phyloP scores from a whole-genome alignment of 306 rosid species.

The Casuarina glauca region DNA sequence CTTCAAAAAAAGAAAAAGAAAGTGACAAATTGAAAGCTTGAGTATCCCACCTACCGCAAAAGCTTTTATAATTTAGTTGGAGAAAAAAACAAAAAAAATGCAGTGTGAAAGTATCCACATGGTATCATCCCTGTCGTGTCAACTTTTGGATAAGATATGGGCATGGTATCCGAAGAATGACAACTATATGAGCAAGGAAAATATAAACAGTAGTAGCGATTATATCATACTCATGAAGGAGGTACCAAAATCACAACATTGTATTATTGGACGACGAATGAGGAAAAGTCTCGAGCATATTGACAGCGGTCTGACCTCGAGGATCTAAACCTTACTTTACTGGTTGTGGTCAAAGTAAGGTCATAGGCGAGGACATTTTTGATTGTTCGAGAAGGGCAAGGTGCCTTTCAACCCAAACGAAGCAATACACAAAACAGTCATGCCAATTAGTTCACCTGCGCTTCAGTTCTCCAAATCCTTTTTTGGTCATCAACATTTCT shows the following conservation, averaged over 20 bases:
- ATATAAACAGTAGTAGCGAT: background rate
- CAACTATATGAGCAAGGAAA: background rate
- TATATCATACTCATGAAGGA: background rate
- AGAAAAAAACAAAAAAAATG: too few relatives aligned
- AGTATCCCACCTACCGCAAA: too few relatives aligned
- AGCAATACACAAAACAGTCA: too few relatives aligned
- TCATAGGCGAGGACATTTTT: background rate
- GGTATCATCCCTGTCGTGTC: too few relatives aligned
- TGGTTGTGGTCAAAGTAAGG: background rate
- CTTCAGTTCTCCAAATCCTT: slow-evolving; percentile 1
- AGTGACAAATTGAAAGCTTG: too few relatives aligned
- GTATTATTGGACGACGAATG: background rate
- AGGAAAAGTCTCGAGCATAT: background rate
- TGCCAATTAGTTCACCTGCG: background rate
- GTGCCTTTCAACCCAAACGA: too few relatives aligned
- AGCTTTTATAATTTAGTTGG: too few relatives aligned
- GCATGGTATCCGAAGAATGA: background rate
- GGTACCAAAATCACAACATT: background rate
- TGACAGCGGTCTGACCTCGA: background rate
- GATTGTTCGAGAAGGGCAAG: too few relatives aligned
- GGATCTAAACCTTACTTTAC: background rate
- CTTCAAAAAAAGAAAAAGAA: too few relatives aligned
- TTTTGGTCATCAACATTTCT: background rate
- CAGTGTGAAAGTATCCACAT: too few relatives aligned
- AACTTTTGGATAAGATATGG: too few relatives aligned